Base-by-base conservation (phyloP, 1,284 basidiomycete genomes). In the Vanrija humicola region DNA sequence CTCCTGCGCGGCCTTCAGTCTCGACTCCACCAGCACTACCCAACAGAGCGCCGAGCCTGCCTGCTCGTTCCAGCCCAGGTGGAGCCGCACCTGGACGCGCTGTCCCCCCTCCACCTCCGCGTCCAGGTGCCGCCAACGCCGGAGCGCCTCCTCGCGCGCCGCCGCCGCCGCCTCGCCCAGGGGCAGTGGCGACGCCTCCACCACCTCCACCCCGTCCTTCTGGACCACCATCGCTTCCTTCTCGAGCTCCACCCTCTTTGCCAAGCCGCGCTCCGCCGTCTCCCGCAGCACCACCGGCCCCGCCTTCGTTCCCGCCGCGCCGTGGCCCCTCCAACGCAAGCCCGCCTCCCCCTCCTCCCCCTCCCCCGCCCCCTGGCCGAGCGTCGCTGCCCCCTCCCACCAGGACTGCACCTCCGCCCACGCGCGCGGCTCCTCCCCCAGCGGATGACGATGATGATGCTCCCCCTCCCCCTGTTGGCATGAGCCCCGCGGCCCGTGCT, bases 321-420 rank as follows among this genome's bases (percentile, higher is more conserved):
- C 66, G 66, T 6, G 50, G 58, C n/a, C 54, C 58, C 6, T 29
- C 63, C 57, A 6, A 43, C 63, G 28, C 63, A 46, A 12, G 64
- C 59, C 34, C 34, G 18, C 61, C 39, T 84, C 85, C 65, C 85
- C 74, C 63, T 79, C 49, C 15, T 82, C 85, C 60, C 79, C 66
- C 56, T 10, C 62, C 68, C 12, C 48, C 67, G 23, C 55, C 52
- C 21, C 45, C 61, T 15, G 39, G 43, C 18, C 29, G 53, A 9
- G 49, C 60, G 19, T 54, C 62, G 23, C 56, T 59, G 7, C 55
- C 64, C 10, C 61, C 62, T 26, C 54, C 61, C 19, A 60, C 25
- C 25, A 26, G 46, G 6, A 38, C 21, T 18, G 34, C 68, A 16
- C 64, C 72, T 42, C 55, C 64, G n/a, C 67, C 67, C 9, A 55